Evolutionary conservation across 2,329 filamentous ascomycete species (phyloP).

Genomic region (Beauveria brongniartii): DNA sequence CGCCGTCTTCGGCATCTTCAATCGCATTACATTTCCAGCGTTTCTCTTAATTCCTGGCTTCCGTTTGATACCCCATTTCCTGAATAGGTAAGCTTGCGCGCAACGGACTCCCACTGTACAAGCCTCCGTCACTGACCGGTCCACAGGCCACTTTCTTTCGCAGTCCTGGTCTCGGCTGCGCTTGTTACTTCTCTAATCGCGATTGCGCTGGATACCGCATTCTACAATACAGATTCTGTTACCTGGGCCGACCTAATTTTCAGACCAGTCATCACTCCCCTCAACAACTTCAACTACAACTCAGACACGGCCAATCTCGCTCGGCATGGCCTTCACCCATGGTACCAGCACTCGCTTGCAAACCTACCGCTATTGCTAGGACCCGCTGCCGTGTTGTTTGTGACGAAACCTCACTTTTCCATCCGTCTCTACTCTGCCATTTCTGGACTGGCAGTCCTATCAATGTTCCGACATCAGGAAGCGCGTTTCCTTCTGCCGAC

Average conservation of each 20-base stretch:
- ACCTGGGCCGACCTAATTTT: constrained; percentile 56
- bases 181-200: constrained; percentile 63
- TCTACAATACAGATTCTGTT: constrained; percentile 60
- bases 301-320: constrained; percentile 61
- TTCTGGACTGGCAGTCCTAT: constrained; percentile 62
- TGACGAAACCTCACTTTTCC: constrained; percentile 48
- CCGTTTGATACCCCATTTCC: constrained; percentile 77
- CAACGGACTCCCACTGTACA: not conserved
- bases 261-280: constrained; percentile 63
- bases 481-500: constrained; percentile 70
- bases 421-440: constrained; percentile 65
- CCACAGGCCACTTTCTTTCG: constrained; percentile 50
- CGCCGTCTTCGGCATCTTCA: constrained; percentile 81
- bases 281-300: constrained; percentile 75
- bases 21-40: constrained; percentile 93
- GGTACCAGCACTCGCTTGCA: constrained; percentile 66
- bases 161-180: constrained; percentile 57
- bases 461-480: constrained; percentile 71
- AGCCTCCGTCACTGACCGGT: constrained; percentile 1
- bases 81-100: constrained; percentile 55
- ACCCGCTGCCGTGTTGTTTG: constrained; percentile 55
- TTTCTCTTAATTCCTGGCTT: constrained; percentile 81
- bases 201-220: constrained; percentile 75
- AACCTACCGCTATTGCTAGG: constrained; percentile 68
- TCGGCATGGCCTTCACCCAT: constrained; percentile 67